These are phyloP conservation scores for Hysterium pulicare DNA, from an alignment of 2,329 filamentous ascomycete species.

Conservation along the genomic window DNA sequence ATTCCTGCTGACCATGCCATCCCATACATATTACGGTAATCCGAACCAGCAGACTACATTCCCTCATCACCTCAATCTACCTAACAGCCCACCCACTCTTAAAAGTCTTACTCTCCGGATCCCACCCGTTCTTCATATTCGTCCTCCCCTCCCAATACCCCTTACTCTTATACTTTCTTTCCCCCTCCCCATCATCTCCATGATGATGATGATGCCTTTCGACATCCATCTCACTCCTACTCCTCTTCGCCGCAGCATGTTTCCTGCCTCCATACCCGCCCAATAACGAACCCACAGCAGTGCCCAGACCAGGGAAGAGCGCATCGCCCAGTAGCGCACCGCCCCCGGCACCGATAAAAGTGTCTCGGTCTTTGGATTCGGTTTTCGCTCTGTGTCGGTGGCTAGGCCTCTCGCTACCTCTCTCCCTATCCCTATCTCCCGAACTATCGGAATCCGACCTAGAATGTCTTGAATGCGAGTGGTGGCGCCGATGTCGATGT, in stretches of 20 bases:
- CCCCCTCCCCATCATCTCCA: constrained; percentile 4
- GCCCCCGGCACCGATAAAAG: constrained; percentile 44
- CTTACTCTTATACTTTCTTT: constrained; percentile 6
- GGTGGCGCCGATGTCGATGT: constrained; percentile 12
- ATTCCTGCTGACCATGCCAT: too few relatives aligned
- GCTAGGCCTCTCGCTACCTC: neutral
- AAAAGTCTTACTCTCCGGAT: constrained; percentile 32
- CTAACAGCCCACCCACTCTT: constrained; percentile 62
- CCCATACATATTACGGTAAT: too few relatives aligned
- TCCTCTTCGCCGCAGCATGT: constrained; percentile 42
- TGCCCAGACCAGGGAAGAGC: constrained; percentile 45
- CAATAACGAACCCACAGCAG: constrained; percentile 36
- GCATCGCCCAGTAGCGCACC: constrained; percentile 44
- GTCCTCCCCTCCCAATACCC: constrained; percentile 36
- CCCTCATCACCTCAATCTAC: too few relatives aligned
- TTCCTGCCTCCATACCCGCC: constrained; percentile 43
- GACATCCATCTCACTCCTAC: constrained; percentile 24
- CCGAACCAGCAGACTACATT: too few relatives aligned
- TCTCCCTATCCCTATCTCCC: neutral
- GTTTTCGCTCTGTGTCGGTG: constrained; percentile 5
- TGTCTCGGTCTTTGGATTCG: constrained; percentile 25
- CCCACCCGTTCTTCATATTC: constrained; percentile 30
- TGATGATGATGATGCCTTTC: constrained; percentile 5
- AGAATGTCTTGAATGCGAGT: constrained; percentile 1
- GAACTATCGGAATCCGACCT: constrained; percentile 7